These are phyloP conservation scores for Apiotrichum gamsii DNA, from an alignment of 1,284 basidiomycete species.

Conservation along the genomic window DNA sequence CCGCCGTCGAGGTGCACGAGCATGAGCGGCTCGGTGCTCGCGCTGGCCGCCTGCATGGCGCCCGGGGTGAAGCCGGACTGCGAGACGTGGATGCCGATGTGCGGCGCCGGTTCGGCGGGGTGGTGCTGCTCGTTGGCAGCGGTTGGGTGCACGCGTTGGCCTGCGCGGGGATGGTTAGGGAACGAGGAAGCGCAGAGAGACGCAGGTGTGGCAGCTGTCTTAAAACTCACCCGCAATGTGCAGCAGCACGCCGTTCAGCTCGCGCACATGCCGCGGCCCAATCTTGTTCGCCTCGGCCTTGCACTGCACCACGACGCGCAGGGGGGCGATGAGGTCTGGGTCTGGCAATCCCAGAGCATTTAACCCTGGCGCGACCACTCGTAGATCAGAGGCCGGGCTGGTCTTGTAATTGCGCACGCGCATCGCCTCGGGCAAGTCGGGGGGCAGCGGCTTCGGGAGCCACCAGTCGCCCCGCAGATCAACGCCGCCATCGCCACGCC, in stretches of 20 bases:
- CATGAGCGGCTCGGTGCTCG: constrained; percentile 65
- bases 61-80: constrained; percentile 66
- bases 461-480: constrained; percentile 93
- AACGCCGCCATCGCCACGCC: constrained; percentile 73
- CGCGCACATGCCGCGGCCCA: constrained; percentile 71
- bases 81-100: constrained; percentile 67
- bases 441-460: constrained; percentile 61
- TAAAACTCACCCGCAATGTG: too few relatives aligned
- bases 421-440: too few relatives aligned
- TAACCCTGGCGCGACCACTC: not conserved
- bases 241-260: constrained; percentile 74
- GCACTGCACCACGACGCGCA: constrained; percentile 80
- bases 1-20: constrained; percentile 64
- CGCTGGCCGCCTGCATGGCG: constrained; percentile 59
- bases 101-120: not conserved
- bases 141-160: not conserved
- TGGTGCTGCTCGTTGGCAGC: not conserved
- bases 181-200: too few relatives aligned
- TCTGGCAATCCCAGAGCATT: too few relatives aligned
- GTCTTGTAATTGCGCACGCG: too few relatives aligned
- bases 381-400: not conserved
- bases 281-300: constrained; percentile 78
- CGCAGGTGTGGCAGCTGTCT: too few relatives aligned
- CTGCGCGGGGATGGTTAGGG: not conserved
- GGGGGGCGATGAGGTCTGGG: constrained; percentile 35